Conservation (phyloP, 805 yeast species). For the Jamesozyma spencerorum region DNA sequence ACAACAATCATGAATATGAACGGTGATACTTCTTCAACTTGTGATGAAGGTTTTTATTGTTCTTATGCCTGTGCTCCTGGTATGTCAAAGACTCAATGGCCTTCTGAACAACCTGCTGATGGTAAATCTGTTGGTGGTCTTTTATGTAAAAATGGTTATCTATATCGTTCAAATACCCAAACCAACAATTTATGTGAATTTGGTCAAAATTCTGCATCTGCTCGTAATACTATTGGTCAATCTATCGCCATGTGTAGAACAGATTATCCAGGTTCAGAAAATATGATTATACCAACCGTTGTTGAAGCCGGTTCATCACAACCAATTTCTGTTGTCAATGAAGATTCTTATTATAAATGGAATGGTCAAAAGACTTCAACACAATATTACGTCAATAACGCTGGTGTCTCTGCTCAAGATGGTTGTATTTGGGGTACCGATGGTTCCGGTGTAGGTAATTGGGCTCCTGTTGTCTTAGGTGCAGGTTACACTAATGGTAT, state of each 20-base stretch:
- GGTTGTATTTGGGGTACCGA: constrained; percentile 92
- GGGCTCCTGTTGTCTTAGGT: constrained; percentile 96
- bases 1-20: constrained; percentile 40
- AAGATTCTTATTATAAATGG: constrained; percentile 75
- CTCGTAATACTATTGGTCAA: constrained; percentile 41
- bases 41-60: constrained; percentile 89
- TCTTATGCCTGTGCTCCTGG: constrained; percentile 98
- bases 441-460: constrained; percentile 85
- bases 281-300: constrained; percentile 91
- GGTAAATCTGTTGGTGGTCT: constrained; percentile 97
- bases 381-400: constrained; percentile 95
- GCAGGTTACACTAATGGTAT: constrained; percentile 71
- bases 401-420: constrained; percentile 83
- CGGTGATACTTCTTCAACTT: constrained; percentile 50
- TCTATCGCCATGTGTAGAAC: constrained; percentile 94
- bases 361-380: constrained; percentile 75
- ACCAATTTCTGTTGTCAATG: constrained; percentile 74
- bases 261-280: constrained; percentile 98
- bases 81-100: constrained; percentile 99
- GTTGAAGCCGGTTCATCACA: constrained; percentile 58
- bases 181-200: constrained; percentile 74
- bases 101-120: constrained; percentile 72
- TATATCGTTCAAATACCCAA: constrained; percentile 71
- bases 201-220: constrained; percentile 69
- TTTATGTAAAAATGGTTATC: constrained; percentile 71